Conservation (phyloP, 1,139 yeast genomes). For the Saccharomyces hybrid region DNA sequence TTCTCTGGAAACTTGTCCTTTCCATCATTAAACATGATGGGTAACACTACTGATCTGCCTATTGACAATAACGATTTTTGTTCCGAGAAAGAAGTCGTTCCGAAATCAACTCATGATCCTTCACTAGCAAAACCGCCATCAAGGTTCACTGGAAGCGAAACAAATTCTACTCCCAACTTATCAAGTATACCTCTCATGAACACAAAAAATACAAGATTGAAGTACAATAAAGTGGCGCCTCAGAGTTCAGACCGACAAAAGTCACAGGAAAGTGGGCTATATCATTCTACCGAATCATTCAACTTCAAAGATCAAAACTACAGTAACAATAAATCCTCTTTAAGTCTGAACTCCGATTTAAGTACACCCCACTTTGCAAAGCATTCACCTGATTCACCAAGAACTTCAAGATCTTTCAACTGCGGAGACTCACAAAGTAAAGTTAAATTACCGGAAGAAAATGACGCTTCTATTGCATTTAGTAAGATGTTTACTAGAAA, state of each 20-base stretch:
- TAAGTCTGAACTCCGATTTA: neutral
- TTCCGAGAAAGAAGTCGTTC: conserved; percentile 17
- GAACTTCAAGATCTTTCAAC: neutral
- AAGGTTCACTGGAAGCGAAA: neutral
- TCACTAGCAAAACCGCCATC: conserved; percentile 12
- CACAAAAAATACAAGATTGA: neutral
- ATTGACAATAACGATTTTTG: neutral
- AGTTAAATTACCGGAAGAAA: conserved; percentile 19
- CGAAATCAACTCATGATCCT: conserved; percentile 18
- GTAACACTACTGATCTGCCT: neutral
- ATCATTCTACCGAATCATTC: neutral
- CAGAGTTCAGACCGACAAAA: neutral
- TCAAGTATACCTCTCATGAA: neutral
- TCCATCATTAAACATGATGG: neutral
- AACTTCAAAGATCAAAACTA: neutral
- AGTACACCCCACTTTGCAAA: neutral
- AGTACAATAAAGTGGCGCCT: neutral
- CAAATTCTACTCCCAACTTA: neutral
- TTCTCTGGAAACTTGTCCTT: neutral
- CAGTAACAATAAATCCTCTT: neutral
- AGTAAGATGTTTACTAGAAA: conserved; percentile 30
- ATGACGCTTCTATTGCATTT: conserved; percentile 33
- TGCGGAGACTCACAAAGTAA: neutral
- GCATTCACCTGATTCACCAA: neutral
- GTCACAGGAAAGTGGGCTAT: neutral